Conservation (phyloP, 2,329 filamentous ascomycete species). For the Epichloe festucae region DNA sequence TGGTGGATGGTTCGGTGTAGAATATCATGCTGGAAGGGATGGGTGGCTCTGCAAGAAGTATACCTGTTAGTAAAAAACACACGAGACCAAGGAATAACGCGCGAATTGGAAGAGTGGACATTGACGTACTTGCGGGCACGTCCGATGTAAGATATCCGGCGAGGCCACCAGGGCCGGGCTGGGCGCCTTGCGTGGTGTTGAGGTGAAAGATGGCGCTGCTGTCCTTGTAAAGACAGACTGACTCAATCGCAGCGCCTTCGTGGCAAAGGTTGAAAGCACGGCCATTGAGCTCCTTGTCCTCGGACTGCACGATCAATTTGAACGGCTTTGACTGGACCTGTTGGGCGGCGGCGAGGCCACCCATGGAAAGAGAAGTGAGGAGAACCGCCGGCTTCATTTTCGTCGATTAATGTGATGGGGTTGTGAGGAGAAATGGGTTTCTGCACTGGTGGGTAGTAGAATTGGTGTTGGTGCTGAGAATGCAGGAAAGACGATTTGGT, state of each 20-base stretch:
- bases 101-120: no score
- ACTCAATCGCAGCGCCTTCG: no score
- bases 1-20: slow-evolving; percentile 8
- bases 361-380: no score
- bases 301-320: slow-evolving; percentile 8
- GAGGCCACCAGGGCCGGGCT: slow-evolving; percentile 4
- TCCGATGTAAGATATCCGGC: slow-evolving; percentile 6
- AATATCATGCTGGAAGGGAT: slow-evolving; percentile 6
- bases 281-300: slow-evolving; percentile 8
- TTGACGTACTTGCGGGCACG: slow-evolving; percentile 3
- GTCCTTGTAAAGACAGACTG: no score
- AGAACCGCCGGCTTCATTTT: no score
- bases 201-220: slow-evolving; percentile 4
- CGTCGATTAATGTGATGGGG: no score
- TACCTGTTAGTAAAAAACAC: no score
- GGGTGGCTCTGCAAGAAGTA: neutral
- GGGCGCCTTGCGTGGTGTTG: slow-evolving; percentile 9
- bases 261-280: neutral
- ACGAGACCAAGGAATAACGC: no score
- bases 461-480: no score
- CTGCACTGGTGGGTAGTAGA: no score
- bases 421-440: no score
- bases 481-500: no score
- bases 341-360: slow-evolving; percentile 5
- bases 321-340: slow-evolving; percentile 12